Evolutionary conservation across 2,329 filamentous ascomycete genomes (phyloP), one percentile per base, ranked within the genome.

Genomic region (Gaeumannomyces sp.): DNA sequence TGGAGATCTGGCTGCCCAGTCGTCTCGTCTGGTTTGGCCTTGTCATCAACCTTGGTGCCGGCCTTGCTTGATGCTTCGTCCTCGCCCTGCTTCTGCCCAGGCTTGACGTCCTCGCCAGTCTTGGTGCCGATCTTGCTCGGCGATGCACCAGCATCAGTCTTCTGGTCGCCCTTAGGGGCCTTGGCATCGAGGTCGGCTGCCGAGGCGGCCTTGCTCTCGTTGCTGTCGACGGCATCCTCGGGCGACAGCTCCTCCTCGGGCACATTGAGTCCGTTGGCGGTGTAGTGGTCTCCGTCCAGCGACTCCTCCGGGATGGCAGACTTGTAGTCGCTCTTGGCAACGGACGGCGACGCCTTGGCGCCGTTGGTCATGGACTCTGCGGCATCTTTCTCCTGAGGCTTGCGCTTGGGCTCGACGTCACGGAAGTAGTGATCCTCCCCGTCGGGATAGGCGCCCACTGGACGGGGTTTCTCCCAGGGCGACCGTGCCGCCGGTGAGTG

Each of bases 221-320:
- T 16, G 28, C 22, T 14, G 62, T 64, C 62, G 31, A 59, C 62
- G 53, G 62, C 62, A n/a, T 64, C 62, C 29, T 64, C 62, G 33
- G 53, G 53, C 29, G 50, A 29, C 28, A 63, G 50, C 50, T 69
- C 65, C 59, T 69, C 64, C 60, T 67, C 67, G n/a, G 68, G 65
- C 13, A 66, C 57, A 27, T 67, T 63, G 33, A 62, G 59, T 3
- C 60, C 60, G 35, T 68, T 60, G 27, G 61, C 61, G 25, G 33
- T 58, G 27, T 33, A 25, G 35, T 61, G 33, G 45, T 63, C 61
- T 10, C 45, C 45, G 6, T n/a, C 45, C 19, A 53, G 19, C 13
- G 28, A 22, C 59, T 60, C 59, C 29, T 31, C 57, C 2, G 59
- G 31, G 27, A 31, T 31, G 59, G 27, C 22, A 11, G 27, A n/a